A percentile compares a stretch with the other conserved stretches of the same genome.
phyloP scores from a whole-genome alignment of 2,329 filamentous ascomycete genomes.

The Talaromyces sp. region DNA sequence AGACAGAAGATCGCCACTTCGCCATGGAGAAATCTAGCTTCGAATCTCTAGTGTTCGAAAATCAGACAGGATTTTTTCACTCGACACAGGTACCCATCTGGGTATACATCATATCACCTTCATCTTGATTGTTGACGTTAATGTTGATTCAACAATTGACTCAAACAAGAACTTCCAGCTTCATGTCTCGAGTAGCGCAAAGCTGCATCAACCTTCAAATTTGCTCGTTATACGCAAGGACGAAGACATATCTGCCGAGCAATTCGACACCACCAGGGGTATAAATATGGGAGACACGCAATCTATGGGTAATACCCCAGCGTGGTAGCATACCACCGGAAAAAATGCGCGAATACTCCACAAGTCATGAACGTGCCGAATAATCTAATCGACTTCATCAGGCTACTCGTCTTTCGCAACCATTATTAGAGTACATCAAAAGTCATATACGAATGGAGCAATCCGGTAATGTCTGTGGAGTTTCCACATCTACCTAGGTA shows the following conservation, averaged over 20 bases:
- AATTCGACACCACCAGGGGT: neutral
- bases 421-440: no score
- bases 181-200: neutral
- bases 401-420: no score
- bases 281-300: neutral
- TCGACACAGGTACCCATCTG: slow-evolving; percentile 37
- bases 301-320: neutral
- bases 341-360: neutral
- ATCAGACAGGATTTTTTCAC: slow-evolving; percentile 50
- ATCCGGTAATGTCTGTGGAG: no score
- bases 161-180: neutral
- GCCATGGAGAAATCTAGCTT: slow-evolving; percentile 40
- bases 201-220: neutral
- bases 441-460: no score
- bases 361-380: neutral
- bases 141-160: neutral
- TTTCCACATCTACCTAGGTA: no score
- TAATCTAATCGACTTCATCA: no score
- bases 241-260: neutral
- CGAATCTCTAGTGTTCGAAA: slow-evolving; percentile 40
- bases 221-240: no score
- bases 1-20: slow-evolving; percentile 34
- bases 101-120: slow-evolving; percentile 33
- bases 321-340: neutral
- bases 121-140: neutral